Conservation (phyloP, 169 alveolate species). For the Cryptosporidium muris region DNA sequence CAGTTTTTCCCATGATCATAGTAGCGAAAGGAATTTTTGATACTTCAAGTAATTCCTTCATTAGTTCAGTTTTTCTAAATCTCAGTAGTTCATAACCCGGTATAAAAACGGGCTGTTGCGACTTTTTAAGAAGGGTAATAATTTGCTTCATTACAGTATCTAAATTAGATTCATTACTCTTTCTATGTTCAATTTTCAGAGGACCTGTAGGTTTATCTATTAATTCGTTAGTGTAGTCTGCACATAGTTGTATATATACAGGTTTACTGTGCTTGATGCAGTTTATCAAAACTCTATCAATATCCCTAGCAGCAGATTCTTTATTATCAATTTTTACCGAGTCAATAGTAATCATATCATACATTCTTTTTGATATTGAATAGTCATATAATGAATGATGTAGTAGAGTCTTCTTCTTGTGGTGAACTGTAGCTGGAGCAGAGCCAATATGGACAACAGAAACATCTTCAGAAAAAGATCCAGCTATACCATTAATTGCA, state of each 20-base stretch:
- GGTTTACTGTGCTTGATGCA: slow-evolving; percentile 72
- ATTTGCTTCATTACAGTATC: slow-evolving; percentile 34
- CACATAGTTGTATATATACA: slow-evolving; percentile 73
- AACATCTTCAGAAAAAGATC: slow-evolving; percentile 75
- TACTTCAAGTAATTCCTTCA: slow-evolving; percentile 58
- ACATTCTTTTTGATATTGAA: slow-evolving; percentile 69
- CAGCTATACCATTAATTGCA: slow-evolving; percentile 77
- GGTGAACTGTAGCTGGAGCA: slow-evolving; percentile 69
- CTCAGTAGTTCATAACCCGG: slow-evolving; percentile 72
- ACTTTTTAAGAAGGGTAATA: slow-evolving; percentile 8
- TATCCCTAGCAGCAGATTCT: slow-evolving; percentile 64
- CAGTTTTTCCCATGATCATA: slow-evolving; percentile 74
- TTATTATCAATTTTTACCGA: slow-evolving; percentile 37
- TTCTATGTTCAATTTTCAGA: neutral
- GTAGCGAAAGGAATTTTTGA: slow-evolving; percentile 74
- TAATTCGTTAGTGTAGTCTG: slow-evolving; percentile 71
- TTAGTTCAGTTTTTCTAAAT: slow-evolving; percentile 15
- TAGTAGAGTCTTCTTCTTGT: slow-evolving; percentile 57
- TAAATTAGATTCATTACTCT: slow-evolving; percentile 32
- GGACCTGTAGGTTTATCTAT: slow-evolving; percentile 42
- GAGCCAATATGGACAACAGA: slow-evolving; percentile 77
- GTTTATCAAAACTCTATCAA: slow-evolving; percentile 58
- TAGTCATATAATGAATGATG: slow-evolving; percentile 78
- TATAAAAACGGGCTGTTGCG: slow-evolving; percentile 72
- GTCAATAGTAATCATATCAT: slow-evolving; percentile 69